Conservation (phyloP, 306 rosid species). For the Casuarina equisetifolia region DNA sequence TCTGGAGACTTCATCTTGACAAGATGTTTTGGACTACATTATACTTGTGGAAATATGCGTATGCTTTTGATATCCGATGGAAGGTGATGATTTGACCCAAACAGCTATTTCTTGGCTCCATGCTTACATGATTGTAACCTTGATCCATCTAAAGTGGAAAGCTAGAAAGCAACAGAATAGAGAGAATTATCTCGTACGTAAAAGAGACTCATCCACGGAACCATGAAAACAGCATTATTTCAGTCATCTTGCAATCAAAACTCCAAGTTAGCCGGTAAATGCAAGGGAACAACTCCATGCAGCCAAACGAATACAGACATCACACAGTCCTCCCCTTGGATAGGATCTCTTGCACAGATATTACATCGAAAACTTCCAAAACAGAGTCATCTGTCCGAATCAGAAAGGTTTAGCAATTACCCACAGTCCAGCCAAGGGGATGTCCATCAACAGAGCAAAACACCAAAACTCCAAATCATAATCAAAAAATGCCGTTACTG, state of each 20-base stretch:
- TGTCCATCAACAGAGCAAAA: not conserved
- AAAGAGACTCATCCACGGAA: not conserved
- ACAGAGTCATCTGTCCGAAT: not conserved
- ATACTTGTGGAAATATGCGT: too few species aligned
- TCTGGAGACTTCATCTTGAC: too few species aligned
- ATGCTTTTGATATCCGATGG: not conserved
- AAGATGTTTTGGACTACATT: not conserved
- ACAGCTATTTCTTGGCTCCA: not conserved
- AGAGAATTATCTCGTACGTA: not conserved
- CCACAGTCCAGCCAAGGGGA: not conserved
- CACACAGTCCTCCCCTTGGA: too few species aligned
- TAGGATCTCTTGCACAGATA: not conserved
- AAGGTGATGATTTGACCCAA: not conserved
- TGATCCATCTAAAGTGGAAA: not conserved
- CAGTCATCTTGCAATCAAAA: too few species aligned
- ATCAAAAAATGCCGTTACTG: constrained; percentile 33
- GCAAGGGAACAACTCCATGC: too few species aligned
- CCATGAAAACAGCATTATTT: too few species aligned
- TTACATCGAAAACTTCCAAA: too few species aligned
- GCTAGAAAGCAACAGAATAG: not conserved
- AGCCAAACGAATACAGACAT: too few species aligned
- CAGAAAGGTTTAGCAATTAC: not conserved
- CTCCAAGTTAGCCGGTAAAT: too few species aligned
- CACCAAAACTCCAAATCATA: constrained; percentile 8
- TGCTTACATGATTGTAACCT: not conserved